Percentiles rank a stretch among this genome's conserved stretches.
phyloP scores from a whole-genome alignment of 2,329 filamentous ascomycete genomes.

The Stemphylium lycopersici region DNA sequence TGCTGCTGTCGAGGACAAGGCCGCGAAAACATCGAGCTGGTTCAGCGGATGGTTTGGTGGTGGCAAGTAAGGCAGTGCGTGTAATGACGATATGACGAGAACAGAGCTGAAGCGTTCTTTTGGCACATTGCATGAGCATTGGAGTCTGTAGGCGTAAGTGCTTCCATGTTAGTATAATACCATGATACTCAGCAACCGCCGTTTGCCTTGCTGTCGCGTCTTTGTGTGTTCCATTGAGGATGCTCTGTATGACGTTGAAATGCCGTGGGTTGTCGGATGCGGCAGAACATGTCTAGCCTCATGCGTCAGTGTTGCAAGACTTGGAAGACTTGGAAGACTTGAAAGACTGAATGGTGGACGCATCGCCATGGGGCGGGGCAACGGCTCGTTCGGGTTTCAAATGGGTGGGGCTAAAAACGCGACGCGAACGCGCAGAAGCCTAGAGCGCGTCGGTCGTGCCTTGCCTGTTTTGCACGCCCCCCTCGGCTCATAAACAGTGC shows the following conservation, averaged over 20 bases:
- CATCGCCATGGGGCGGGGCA: conserved; percentile 10
- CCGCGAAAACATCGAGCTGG: conserved; percentile 81
- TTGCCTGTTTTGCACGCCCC: conserved; percentile 33
- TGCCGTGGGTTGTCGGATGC: too few species aligned
- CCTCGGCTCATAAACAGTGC: conserved; percentile 37
- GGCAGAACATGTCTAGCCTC: neutral
- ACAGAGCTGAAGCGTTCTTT: neutral
- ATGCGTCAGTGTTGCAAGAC: neutral
- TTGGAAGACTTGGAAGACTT: neutral
- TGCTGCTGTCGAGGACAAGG: conserved; percentile 77
- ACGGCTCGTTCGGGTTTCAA: conserved; percentile 16
- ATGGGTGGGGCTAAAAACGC: conserved; percentile 35
- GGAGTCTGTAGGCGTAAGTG: conserved; percentile 27
- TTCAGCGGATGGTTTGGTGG: conserved; percentile 88
- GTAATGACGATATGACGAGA: conserved; percentile 4
- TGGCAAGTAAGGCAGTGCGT: conserved; percentile 47
- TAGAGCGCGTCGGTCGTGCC: conserved; percentile 30
- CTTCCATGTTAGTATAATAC: conserved; percentile 26
- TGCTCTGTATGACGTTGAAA: neutral
- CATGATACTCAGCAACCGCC: conserved; percentile 1
- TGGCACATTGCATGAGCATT: conserved; percentile 32
- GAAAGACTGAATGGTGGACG: conserved; percentile 8
- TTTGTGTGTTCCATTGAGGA: neutral
- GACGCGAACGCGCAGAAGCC: conserved; percentile 31
- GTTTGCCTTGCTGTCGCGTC: neutral